A percentile compares a stretch with the other conserved stretches of the same genome.
phyloP scores from a whole-genome alignment of 768 basidiomycete species.

The Rhodotorula toruloides region DNA sequence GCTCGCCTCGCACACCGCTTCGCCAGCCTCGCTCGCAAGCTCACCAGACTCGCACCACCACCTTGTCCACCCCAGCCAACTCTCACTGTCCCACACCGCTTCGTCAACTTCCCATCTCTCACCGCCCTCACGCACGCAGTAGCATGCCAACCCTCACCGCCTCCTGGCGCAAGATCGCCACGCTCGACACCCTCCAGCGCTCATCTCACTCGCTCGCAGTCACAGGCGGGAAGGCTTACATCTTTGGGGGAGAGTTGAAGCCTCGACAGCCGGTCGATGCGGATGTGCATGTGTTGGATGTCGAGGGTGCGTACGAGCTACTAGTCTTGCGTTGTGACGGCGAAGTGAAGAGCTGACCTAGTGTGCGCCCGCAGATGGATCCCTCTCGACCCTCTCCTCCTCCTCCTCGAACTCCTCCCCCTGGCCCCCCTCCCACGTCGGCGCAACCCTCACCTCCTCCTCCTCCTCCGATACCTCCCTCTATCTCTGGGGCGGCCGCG shows the following conservation, averaged over 20 bases:
- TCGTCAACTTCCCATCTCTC: too few relatives aligned
- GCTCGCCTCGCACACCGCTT: too few relatives aligned
- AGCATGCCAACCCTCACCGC: slow-evolving; percentile 4
- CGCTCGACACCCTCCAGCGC: slow-evolving; percentile 40
- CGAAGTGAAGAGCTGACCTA: background rate
- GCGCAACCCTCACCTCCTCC: slow-evolving; percentile 37
- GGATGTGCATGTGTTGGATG: slow-evolving; percentile 34
- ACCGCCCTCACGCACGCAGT: too few relatives aligned
- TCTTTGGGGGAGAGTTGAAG: slow-evolving; percentile 53
- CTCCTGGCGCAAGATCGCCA: slow-evolving; percentile 1
- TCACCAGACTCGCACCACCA: too few relatives aligned
- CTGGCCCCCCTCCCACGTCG: slow-evolving; percentile 44
- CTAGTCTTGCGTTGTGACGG: background rate
- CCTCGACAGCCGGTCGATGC: slow-evolving; percentile 51
- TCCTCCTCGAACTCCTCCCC: slow-evolving; percentile 6
- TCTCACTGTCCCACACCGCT: too few relatives aligned
- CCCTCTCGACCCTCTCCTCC: background rate
- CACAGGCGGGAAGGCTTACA: slow-evolving; percentile 44
- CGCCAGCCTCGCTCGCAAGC: too few relatives aligned
- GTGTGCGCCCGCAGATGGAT: too few relatives aligned
- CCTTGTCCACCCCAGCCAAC: too few relatives aligned
- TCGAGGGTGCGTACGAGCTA: slow-evolving; percentile 18
- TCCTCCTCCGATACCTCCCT: slow-evolving; percentile 38
- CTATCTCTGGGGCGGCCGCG: slow-evolving; percentile 54
- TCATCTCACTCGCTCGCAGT: slow-evolving; percentile 52